These are phyloP conservation scores for Diaporthe ampelina DNA, from an alignment of 2,329 filamentous ascomycete genomes.

Conservation along the genomic window DNA sequence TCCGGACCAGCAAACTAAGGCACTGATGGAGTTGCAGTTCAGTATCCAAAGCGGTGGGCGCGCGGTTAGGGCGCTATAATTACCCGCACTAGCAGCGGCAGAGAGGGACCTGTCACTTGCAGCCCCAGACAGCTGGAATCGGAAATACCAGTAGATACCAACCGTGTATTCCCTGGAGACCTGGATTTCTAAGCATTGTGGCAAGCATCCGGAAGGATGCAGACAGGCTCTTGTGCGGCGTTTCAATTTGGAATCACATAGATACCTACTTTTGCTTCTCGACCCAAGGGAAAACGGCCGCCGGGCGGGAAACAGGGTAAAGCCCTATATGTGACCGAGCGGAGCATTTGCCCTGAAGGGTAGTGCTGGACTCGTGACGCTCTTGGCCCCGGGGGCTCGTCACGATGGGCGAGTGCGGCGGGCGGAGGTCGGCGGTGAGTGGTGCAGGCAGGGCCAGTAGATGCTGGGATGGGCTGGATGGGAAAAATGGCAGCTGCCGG, in stretches of 20 bases:
- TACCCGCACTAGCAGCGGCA: conserved; percentile 8
- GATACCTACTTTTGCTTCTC: neutral
- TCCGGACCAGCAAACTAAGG: conserved; percentile 5
- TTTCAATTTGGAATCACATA: conserved; percentile 17
- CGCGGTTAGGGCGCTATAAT: conserved; percentile 23
- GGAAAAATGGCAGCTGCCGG: neutral
- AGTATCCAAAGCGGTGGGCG: neutral
- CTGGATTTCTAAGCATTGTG: conserved; percentile 31
- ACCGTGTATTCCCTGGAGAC: neutral
- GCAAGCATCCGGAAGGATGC: neutral
- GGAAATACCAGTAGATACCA: neutral
- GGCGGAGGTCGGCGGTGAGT: conserved; percentile 30
- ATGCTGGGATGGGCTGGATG: neutral
- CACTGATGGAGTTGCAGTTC: neutral
- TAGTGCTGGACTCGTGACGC: conserved; percentile 15
- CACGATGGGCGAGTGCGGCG: conserved; percentile 6
- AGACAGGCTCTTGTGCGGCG: neutral
- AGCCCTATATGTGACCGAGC: neutral
- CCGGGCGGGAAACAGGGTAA: conserved; percentile 9
- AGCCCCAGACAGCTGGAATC: neutral
- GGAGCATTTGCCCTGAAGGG: conserved; percentile 24
- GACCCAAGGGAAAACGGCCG: neutral
- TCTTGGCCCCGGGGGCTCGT: conserved; percentile 18
- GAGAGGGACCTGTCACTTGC: neutral
- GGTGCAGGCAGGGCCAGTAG: neutral